A percentile compares a stretch with the other conserved stretches of the same genome.
Conservation (phyloP, 306 rosid species). For the Fagus crenata region DNA sequence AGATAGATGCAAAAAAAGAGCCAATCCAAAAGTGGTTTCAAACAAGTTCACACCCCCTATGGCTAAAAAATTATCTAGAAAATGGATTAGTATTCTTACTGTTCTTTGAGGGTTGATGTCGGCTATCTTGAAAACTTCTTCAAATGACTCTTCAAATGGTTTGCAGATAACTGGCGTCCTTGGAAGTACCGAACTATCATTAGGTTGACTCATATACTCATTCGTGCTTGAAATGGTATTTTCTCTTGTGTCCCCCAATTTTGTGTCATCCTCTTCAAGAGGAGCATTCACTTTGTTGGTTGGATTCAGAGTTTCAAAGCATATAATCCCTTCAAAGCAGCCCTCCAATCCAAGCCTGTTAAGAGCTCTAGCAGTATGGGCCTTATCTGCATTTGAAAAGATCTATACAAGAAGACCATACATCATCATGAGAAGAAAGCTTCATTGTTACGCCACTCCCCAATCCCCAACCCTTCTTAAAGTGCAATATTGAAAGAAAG, state of each 20-base stretch:
- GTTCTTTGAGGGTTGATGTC: conserved; percentile 69
- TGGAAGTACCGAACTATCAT: conserved; percentile 44
- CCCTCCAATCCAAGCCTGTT: conserved; percentile 78
- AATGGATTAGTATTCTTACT: conserved; percentile 42
- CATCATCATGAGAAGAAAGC: not conserved
- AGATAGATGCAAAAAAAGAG: not conserved
- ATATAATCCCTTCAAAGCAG: conserved; percentile 72
- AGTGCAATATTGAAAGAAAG: not conserved
- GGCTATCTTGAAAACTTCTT: conserved; percentile 58
- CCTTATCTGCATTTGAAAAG: conserved; percentile 65
- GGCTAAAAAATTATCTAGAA: not conserved
- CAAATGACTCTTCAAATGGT: conserved; percentile 72
- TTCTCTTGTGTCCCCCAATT: conserved; percentile 9
- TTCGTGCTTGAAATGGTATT: conserved; percentile 9
- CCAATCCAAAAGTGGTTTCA: not conserved
- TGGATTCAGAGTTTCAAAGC: conserved; percentile 84
- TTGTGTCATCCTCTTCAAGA: conserved; percentile 30
- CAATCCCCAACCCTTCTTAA: not conserved
- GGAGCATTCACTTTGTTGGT: conserved; percentile 8
- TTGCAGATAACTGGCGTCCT: conserved; percentile 70
- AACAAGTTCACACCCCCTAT: not conserved
- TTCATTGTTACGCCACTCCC: not conserved
- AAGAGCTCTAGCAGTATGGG: conserved; percentile 62
- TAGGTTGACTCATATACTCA: conserved; percentile 35
- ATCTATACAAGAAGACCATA: conserved; percentile 41